Conservation (phyloP, 768 basidiomycete genomes). For the Auriculariales sp. region DNA sequence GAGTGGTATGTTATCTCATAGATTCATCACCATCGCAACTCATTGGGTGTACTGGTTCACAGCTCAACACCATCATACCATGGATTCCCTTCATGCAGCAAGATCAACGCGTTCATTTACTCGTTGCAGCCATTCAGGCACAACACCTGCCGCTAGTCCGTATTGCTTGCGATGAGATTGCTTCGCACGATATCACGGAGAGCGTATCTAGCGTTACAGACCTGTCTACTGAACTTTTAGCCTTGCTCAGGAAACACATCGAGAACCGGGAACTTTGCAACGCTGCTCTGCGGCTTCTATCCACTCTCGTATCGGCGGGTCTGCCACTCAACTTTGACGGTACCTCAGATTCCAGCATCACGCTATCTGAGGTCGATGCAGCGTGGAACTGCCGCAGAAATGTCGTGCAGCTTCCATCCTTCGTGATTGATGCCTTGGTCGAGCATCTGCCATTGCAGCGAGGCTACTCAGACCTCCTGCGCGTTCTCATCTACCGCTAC, state of each 20-base stretch:
- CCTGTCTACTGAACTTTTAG: too few species aligned
- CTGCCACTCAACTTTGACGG: neutral
- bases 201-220: too few species aligned
- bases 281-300: too few species aligned
- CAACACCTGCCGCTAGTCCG: too few species aligned
- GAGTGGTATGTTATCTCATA: slow-evolving; percentile 6
- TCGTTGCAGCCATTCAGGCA: slow-evolving; percentile 24
- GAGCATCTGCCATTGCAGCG: neutral
- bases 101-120: slow-evolving; percentile 25
- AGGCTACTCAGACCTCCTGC: neutral
- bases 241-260: too few species aligned
- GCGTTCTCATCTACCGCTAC: neutral
- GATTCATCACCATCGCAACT: slow-evolving; percentile 7
- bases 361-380: neutral
- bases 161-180: too few species aligned
- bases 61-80: slow-evolving; percentile 12
- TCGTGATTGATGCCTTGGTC: neutral
- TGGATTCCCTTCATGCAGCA: slow-evolving; percentile 46
- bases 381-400: neutral
- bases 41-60: neutral
- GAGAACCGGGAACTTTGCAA: too few species aligned
- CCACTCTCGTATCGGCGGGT: neutral
- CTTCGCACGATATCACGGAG: too few species aligned
- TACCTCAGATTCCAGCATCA: neutral
- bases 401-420: neutral